These are phyloP conservation scores for Pichia sporocuriosa DNA, from an alignment of 805 yeast genomes.

Conservation along the genomic window DNA sequence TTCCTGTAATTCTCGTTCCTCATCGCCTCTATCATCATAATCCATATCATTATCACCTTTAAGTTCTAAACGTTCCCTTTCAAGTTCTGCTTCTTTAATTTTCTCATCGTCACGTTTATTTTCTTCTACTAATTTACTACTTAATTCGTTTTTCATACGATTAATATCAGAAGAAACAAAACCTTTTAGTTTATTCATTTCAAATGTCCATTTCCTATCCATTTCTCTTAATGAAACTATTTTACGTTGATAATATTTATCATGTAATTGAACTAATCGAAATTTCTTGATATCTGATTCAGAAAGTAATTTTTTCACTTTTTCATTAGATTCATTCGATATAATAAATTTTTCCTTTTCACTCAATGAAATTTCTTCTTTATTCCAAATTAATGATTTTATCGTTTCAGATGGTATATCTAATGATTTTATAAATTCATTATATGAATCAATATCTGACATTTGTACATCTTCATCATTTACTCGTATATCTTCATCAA, in stretches of 20 bases:
- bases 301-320: conserved; percentile 17
- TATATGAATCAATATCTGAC: not conserved
- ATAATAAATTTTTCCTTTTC: conserved; percentile 12
- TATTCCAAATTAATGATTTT: conserved; percentile 8
- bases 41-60: conserved; percentile 9
- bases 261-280: conserved; percentile 23
- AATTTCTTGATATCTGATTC: conserved; percentile 24
- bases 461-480: conserved; percentile 11
- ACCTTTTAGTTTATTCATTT: conserved; percentile 17
- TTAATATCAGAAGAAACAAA: conserved; percentile 21
- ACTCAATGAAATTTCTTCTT: conserved; percentile 2
- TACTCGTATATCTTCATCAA: conserved; percentile 4
- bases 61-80: conserved; percentile 3
- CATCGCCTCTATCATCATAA: conserved; percentile 3
- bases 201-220: conserved; percentile 26
- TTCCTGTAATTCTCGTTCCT: conserved; percentile 5
- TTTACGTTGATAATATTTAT: conserved; percentile 22
- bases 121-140: conserved; percentile 10
- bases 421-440: conserved; percentile 1
- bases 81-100: conserved; percentile 13
- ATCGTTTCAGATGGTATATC: not conserved
- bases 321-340: conserved; percentile 15
- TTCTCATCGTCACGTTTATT: conserved; percentile 12
- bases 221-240: conserved; percentile 16
- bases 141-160: conserved; percentile 12